phyloP scores from a whole-genome alignment of 1,284 basidiomycete species.

The Taiwanofungus camphoratus region DNA sequence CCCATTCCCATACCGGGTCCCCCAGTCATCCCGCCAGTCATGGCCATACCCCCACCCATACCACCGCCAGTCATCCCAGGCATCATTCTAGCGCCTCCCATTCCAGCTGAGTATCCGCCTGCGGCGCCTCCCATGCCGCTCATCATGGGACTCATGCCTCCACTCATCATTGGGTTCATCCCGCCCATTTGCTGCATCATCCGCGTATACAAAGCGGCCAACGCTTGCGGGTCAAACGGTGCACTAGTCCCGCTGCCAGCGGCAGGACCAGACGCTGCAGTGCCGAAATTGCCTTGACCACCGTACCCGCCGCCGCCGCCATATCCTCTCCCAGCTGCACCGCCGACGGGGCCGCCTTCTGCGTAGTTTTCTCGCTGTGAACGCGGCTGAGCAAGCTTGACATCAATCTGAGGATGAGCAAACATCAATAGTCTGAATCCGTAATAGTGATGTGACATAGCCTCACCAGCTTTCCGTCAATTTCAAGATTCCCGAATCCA shows the following conservation, averaged over 20 bases:
- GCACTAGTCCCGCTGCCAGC: conserved; percentile 34
- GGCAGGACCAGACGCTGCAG: conserved; percentile 19
- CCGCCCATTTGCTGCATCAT: conserved; percentile 75
- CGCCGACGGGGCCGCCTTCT: conserved; percentile 24
- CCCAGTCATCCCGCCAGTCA: conserved; percentile 35
- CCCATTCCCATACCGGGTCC: conserved; percentile 39
- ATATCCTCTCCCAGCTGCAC: conserved; percentile 14
- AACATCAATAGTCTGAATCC: background rate
- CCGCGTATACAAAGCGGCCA: conserved; percentile 74
- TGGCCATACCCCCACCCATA: conserved; percentile 36
- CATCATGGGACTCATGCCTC: conserved; percentile 41
- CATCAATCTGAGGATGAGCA: conserved; percentile 70
- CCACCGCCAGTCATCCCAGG: conserved; percentile 38
- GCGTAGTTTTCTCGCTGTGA: conserved; percentile 62
- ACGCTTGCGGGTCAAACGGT: conserved; percentile 75
- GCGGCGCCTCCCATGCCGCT: conserved; percentile 32
- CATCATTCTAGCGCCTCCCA: conserved; percentile 38
- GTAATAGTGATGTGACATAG: background rate
- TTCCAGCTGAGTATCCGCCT: conserved; percentile 29
- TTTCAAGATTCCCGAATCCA: conserved; percentile 79
- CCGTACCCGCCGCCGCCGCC: conserved; percentile 26
- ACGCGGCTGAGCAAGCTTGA: conserved; percentile 88
- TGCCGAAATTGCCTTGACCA: conserved; percentile 26
- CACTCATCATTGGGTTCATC: conserved; percentile 43
- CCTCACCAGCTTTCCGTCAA: conserved; percentile 87